Conservation (phyloP, 2,329 filamentous ascomycete genomes). For the Cordyceps javanica region DNA sequence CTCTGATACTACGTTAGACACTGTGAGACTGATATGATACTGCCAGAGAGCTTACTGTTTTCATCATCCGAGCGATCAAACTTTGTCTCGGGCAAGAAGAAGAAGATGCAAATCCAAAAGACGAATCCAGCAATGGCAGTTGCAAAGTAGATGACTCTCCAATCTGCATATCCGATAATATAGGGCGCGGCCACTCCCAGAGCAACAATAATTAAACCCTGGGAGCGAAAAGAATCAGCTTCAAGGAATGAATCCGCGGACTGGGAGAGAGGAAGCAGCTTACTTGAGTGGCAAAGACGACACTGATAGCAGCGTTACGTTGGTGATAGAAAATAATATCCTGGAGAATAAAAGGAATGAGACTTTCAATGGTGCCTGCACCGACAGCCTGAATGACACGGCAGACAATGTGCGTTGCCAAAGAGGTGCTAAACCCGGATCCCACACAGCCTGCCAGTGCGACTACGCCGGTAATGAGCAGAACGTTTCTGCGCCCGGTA, state of each 20-base stretch:
- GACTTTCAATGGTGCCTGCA: slow-evolving; percentile 28
- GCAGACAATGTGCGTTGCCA: slow-evolving; percentile 27
- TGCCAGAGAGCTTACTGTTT: slow-evolving; percentile 17
- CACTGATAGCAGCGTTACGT: slow-evolving; percentile 28
- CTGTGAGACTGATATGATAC: not conserved
- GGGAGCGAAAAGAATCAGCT: not conserved
- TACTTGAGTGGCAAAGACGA: slow-evolving; percentile 22
- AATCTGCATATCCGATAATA: slow-evolving; percentile 25
- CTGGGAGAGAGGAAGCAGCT: not conserved
- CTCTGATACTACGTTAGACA: not conserved
- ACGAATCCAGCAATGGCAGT: slow-evolving; percentile 25
- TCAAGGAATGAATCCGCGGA: not conserved
- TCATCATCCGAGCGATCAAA: slow-evolving; percentile 25
- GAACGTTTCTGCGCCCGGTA: slow-evolving; percentile 30
- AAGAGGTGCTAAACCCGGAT: slow-evolving; percentile 26
- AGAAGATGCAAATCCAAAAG: slow-evolving; percentile 28
- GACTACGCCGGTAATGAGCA: slow-evolving; percentile 26
- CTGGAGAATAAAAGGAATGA: slow-evolving; percentile 33
- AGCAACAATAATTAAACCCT: slow-evolving; percentile 25
- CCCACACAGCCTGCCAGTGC: slow-evolving; percentile 31
- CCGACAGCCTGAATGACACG: slow-evolving; percentile 30
- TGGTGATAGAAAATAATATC: slow-evolving; percentile 34
- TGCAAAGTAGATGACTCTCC: slow-evolving; percentile 31
- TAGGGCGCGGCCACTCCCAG: slow-evolving; percentile 24
- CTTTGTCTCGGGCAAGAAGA: slow-evolving; percentile 29